Evolutionary conservation across 2,329 filamentous ascomycete species (phyloP).

Genomic region (Gremmenia infestans): DNA sequence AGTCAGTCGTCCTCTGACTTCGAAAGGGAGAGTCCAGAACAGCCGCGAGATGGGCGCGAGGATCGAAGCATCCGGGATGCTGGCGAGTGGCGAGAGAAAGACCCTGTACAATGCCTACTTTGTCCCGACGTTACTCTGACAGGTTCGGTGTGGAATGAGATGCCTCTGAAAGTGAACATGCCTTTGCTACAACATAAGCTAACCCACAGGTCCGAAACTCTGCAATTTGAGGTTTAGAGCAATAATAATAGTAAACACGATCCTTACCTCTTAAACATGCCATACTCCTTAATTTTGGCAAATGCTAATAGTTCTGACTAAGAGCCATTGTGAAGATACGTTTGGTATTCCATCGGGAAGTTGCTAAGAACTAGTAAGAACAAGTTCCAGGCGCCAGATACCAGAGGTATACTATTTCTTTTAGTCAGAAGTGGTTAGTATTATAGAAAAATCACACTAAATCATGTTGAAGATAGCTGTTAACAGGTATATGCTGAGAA

Average conservation of each 20-base stretch:
- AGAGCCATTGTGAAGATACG: not conserved
- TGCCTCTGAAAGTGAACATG: too few relatives aligned
- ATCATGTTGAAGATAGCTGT: not conserved
- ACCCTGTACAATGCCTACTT: too few relatives aligned
- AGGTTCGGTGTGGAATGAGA: too few relatives aligned
- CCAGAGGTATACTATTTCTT: not conserved
- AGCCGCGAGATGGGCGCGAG: too few relatives aligned
- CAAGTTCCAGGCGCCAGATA: not conserved
- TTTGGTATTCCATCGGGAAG: not conserved
- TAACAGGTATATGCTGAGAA: not conserved
- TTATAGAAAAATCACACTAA: not conserved
- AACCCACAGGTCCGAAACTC: too few relatives aligned
- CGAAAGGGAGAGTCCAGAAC: too few relatives aligned
- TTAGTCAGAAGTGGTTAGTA: not conserved
- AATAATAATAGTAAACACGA: not conserved
- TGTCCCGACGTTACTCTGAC: too few relatives aligned
- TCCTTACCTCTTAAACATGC: constrained; percentile 6
- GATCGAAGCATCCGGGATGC: too few relatives aligned
- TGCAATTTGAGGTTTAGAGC: too few relatives aligned
- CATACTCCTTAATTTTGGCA: constrained; percentile 1
- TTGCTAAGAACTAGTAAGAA: constrained; percentile 2
- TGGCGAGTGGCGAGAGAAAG: too few relatives aligned
- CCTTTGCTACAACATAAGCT: too few relatives aligned
- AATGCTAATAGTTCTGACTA: not conserved
- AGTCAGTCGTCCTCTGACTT: too few relatives aligned